Conservation (phyloP, 306 rosid species). For the Cicer arietinum region DNA sequence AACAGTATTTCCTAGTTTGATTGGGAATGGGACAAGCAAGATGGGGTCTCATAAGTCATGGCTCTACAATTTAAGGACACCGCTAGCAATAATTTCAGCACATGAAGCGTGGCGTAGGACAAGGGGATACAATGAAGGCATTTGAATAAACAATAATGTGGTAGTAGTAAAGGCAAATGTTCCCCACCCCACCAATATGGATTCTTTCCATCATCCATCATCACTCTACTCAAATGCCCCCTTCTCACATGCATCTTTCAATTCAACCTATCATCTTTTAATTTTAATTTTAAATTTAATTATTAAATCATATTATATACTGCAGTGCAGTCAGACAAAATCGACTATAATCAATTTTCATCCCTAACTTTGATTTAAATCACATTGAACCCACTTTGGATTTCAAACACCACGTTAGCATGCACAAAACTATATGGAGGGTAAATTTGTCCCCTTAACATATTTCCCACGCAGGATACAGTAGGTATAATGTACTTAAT, state of each 20-base stretch:
- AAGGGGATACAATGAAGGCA: constrained; percentile 16
- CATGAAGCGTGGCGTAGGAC: constrained; percentile 37
- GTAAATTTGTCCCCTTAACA: background rate
- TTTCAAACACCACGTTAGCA: constrained; percentile 1
- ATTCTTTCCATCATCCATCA: constrained; percentile 27
- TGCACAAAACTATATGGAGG: background rate
- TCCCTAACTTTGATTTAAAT: background rate
- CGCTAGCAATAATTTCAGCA: constrained; percentile 43
- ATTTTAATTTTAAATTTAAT: no score
- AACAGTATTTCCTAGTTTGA: constrained; percentile 35
- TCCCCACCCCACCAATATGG: constrained; percentile 39
- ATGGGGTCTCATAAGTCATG: constrained; percentile 22
- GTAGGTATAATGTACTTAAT: background rate
- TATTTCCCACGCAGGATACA: background rate
- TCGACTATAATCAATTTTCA: no score
- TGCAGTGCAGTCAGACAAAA: no score
- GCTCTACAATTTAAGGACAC: constrained; percentile 33
- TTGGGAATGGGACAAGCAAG: constrained; percentile 35
- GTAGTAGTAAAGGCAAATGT: background rate
- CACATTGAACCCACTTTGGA: background rate
- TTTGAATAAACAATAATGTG: constrained; percentile 25
- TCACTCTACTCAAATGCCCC: constrained; percentile 11
- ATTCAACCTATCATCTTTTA: background rate
- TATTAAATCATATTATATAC: no score
- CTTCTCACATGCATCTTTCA: constrained; percentile 15